Base-by-base conservation (phyloP, 176 grass and related monocot species). In the Triticum turgidum region DNA sequence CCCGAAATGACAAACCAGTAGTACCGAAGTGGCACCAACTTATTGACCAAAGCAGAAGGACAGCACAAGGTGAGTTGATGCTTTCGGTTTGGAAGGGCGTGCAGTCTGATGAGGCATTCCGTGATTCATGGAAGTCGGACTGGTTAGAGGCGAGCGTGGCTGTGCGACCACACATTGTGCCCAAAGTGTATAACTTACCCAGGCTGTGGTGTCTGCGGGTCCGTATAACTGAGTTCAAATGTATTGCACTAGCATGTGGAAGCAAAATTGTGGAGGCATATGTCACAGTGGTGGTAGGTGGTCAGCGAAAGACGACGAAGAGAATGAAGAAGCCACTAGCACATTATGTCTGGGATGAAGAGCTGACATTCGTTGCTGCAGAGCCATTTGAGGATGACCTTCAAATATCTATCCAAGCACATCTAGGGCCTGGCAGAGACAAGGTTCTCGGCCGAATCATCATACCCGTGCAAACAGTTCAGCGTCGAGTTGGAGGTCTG, bases 81-180 rank as follows among this genome's bases (percentile, higher is more conserved):
- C 41, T 89, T 20, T 52, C 88, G 15, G 61, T 85, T 59, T 85
- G 88, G 88, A 54, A 68, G 25, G 88, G 82, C 20, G 30, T 54
- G 34, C 88, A 89, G 47, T 76, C 66, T 38, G 82, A 89, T 25
- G 75, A 85, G 62, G 71, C 88, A 30, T 85, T 81, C 37, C 11
- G 24, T 5, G 65, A 76, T n/a, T 64, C 88, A 30, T 62, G 62
- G 47, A 66, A 85, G 2, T 73, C 76, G 0, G 72, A 89, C 65
- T 20, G 52, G 52, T 58, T 58, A 58, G 52, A 58, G 52, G 17
- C 52, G 52, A 58, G 52, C 52, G 6, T 0, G 15, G 52, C 0
- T 58, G 52, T 58, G 52, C 52, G 52, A 58, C 17, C 76, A 5
- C 24, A 68, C 25, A 79, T 59, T 29, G 33, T 37, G 5, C 66